Base-by-base conservation (phyloP, 768 basidiomycete species). In the Boletus vermiculosoides region DNA sequence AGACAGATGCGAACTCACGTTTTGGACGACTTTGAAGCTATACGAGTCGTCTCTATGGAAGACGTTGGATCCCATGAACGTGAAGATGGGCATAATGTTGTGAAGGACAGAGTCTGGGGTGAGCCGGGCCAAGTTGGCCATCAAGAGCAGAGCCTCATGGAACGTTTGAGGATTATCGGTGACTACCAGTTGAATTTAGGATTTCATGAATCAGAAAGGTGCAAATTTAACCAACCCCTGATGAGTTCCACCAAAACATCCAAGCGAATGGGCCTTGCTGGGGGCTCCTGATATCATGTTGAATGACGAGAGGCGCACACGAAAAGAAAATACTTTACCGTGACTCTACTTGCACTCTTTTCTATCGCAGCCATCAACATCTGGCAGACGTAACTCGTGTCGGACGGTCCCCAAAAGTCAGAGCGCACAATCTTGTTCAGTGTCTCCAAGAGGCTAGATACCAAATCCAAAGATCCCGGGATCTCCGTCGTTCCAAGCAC, bases 11-110 rank as follows among this genome's bases (percentile, higher is more conserved):
- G 0, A 28, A 48, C 75, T 44, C 52, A 92, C 94, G 80, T 90
- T 90, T 70, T 98, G 94, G 2, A 98, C 92, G 10, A 98, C 94
- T 37, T 86, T 85, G 78, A 97, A 96, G 67, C 91, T 95, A 73
- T 96, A 95, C 0, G 89, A 84, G 68, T 99, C 97, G 62, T 99
- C 97, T 46, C 94, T 83, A 67, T 97, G 96, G 77, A 98, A 92
- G 18, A 98, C 87, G 59, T 93, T 95, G n/a, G 95, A 92, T 20
- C 97, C 96, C 93, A 98, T 98, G 75, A 98, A 98, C 0, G 95
- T 98, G 77, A 99, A 98, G 45, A 99, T 87, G 4, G 97, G 96
- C 92, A 99, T 97, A 50, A 98, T 82, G 63, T 96, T 94, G 66
- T 91, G 92, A 13, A 98, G 78, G 31, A 96, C 92, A 12, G 93